Base-by-base conservation (phyloP, 768 basidiomycete genomes). In the Candolleomyces aberdarensis region DNA sequence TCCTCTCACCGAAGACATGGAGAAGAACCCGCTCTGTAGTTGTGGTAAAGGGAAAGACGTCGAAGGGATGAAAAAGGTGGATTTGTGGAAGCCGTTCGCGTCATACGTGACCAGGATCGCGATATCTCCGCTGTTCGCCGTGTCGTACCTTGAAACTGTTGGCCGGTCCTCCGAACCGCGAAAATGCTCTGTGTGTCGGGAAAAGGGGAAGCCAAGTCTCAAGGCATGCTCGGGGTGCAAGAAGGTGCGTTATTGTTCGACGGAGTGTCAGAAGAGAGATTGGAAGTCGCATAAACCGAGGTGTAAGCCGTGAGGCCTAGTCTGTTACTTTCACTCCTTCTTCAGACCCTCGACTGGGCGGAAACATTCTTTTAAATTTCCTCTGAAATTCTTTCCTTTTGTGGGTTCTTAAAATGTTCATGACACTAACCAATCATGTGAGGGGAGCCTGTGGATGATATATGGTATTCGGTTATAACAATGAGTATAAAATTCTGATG, bases 31-130 rank as follows among this genome's bases (percentile, higher is more conserved):
- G 0, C 68, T 85, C 20, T 88, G 86, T 62, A 74, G 72, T 2
- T 87, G 86, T 52, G 85, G 85, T 1, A 68, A 69, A 40, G 84
- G 84, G 3, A 75, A 84, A 49, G 76, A 80, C 52, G 69, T 79
- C 5, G 78, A 72, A 2, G 68, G 63, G 0, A 77, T 86, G 61
- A 63, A 63, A 0, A 70, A 65, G 14, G 62, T 68, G 0, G 48
- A 63, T 13, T 62, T 65, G 10, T 85, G 81, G 80, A 69, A 71
- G 60, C 39, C 56, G 1, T 65, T 85, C 13, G 75, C 76, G 1
- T 75, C 76, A 7, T 78, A 78, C 56, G 77, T 74, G 14, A 84
- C 82, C 1, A 73, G 85, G 9, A 70, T 78, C 5, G 86, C 83
- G 0, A 69, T 88, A 41, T 74, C 78, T 1, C 86, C 83, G 0